These are phyloP conservation scores for Flammula alnicola DNA, from an alignment of 1,284 basidiomycete species.

Conservation along the genomic window DNA sequence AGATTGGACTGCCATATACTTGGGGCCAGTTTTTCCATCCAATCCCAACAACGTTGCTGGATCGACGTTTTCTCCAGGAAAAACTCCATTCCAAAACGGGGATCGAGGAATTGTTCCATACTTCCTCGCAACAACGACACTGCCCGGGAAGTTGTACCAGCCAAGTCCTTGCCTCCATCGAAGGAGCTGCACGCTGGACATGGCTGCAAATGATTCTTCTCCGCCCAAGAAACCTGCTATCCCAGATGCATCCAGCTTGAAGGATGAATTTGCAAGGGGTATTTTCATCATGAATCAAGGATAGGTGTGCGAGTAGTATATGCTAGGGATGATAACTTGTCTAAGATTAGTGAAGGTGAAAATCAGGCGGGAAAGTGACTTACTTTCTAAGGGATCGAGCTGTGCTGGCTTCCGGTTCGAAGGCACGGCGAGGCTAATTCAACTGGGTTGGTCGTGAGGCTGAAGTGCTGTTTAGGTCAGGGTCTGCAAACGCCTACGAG, in stretches of 20 bases:
- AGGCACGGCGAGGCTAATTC: no score
- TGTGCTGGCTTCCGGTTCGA: no score
- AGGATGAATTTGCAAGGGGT: no score
- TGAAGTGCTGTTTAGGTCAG: no score
- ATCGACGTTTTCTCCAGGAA: conserved; percentile 5
- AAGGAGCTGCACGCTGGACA: conserved; percentile 21
- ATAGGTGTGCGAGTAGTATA: no score
- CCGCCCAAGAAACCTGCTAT: conserved; percentile 21
- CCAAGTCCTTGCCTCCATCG: conserved; percentile 17
- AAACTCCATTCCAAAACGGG: conserved; percentile 11
- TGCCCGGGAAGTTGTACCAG: conserved; percentile 23
- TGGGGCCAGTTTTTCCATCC: conserved; percentile 7
- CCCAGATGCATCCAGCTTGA: conserved; percentile 19
- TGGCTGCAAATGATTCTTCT: conserved; percentile 21
- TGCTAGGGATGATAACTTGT: no score
- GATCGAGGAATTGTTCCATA: conserved; percentile 16
- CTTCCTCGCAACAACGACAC: conserved; percentile 19
- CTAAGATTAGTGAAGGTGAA: no score
- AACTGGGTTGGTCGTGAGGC: no score
- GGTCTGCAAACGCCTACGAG: no score
- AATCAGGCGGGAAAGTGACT: no score
- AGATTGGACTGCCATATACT: conserved; percentile 2
- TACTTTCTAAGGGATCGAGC: no score
- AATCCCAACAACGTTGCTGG: conserved; percentile 11
- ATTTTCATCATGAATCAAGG: no score